phyloP scores from a whole-genome alignment of 129 eudicot genomes.

The Centaurea solstitialis region DNA sequence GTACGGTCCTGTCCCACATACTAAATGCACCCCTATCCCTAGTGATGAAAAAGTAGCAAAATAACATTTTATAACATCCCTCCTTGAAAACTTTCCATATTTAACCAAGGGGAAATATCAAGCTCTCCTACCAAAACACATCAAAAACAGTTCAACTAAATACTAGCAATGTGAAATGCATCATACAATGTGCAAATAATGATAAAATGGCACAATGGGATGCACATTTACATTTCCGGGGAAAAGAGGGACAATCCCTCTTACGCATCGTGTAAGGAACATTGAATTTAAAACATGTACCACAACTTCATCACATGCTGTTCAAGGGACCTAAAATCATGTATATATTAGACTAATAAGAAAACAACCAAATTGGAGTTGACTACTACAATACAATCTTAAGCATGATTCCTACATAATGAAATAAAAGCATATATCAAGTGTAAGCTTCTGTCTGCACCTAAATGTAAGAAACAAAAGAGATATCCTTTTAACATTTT shows the following conservation, averaged over 20 bases:
- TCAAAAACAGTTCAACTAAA: neutral
- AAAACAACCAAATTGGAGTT: neutral
- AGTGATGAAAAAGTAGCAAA: neutral
- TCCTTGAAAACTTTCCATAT: neutral
- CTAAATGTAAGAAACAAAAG: neutral
- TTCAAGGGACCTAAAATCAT: neutral
- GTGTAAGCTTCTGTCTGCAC: neutral
- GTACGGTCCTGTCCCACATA: neutral
- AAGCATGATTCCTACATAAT: neutral
- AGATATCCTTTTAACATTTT: neutral
- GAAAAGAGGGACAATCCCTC: neutral
- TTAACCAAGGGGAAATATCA: neutral
- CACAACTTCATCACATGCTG: neutral
- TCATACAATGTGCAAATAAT: neutral
- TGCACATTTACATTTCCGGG: constrained; percentile 13
- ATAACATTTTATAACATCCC: neutral
- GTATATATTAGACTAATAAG: neutral
- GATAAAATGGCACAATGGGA: neutral
- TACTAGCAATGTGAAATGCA: neutral
- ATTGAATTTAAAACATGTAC: neutral
- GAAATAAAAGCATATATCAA: neutral
- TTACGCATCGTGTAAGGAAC: neutral
- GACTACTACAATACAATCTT: neutral
- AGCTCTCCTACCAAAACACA: neutral
- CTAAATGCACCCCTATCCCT: neutral